A percentile compares a stretch with the other conserved stretches of the same genome.
phyloP scores from a whole-genome alignment of 176 grass and related monocot genomes.

The sorghum (Sorghum bicolor) region Sorghum_bicolor_NCBIv3 NC_012873.2:64639001-64639500 shows the following conservation, averaged over 20 bases:
- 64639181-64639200: slow-evolving; percentile 13
- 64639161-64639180: background rate
- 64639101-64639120: background rate
- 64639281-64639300: background rate
- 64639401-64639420: too few relatives aligned
- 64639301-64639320: background rate
- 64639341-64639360: background rate
- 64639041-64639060: slow-evolving; percentile 23
- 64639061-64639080: background rate
- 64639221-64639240: too few relatives aligned
- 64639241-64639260: slow-evolving; percentile 3
- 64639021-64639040: slow-evolving; percentile 1
- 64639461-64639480: background rate
- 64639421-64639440: background rate
- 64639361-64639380: background rate
- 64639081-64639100: background rate
- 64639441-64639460: background rate
- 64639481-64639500: background rate
- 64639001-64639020: background rate
- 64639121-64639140: too few relatives aligned
- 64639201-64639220: background rate
- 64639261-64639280: background rate
- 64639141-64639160: too few relatives aligned
- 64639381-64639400: background rate
- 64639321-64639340: background rate